phyloP scores from a whole-genome alignment of 2,329 filamentous ascomycete genomes.

The Fusarium albosuccineum region DNA sequence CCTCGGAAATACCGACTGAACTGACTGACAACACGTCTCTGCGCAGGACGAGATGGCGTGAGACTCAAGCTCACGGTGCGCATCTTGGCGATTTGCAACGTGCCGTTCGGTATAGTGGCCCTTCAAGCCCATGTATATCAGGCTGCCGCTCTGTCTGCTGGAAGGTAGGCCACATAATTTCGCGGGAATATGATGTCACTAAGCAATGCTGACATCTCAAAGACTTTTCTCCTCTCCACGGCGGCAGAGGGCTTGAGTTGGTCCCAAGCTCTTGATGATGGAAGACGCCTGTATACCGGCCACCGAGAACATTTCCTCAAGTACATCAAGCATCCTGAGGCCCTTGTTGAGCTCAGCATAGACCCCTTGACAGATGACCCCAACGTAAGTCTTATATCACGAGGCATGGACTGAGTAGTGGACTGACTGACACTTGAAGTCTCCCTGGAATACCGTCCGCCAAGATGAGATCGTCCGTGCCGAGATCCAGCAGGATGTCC shows the following conservation, averaged over 20 bases:
- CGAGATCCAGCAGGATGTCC: slow-evolving; percentile 95
- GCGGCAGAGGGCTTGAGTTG: slow-evolving; percentile 75
- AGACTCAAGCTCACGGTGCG: slow-evolving; percentile 69
- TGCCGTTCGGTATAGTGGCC: slow-evolving; percentile 72
- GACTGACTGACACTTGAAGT: slow-evolving; percentile 63
- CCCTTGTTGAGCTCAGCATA: slow-evolving; percentile 75
- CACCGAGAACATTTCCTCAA: slow-evolving; percentile 81
- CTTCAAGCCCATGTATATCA: slow-evolving; percentile 73
- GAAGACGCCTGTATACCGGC: slow-evolving; percentile 79
- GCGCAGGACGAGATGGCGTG: slow-evolving; percentile 75
- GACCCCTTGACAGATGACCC: slow-evolving; percentile 90
- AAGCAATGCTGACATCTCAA: slow-evolving; percentile 25
- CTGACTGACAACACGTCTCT: slow-evolving; percentile 41
- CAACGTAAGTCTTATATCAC: slow-evolving; percentile 56
- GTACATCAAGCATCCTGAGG: slow-evolving; percentile 86
- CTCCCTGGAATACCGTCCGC: slow-evolving; percentile 89
- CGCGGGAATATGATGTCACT: neutral
- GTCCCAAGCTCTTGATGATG: slow-evolving; percentile 74
- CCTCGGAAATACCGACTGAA: slow-evolving; percentile 12
- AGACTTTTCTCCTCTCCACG: slow-evolving; percentile 87
- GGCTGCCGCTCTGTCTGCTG: slow-evolving; percentile 90
- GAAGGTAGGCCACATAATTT: slow-evolving; percentile 73
- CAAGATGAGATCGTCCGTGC: slow-evolving; percentile 85
- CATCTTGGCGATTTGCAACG: slow-evolving; percentile 72
- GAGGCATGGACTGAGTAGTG: neutral